Evolutionary conservation across 176 grass and related monocot genomes (phyloP), one percentile per base, ranked within the genome.

Genomic region (Secale cereale): DNA sequence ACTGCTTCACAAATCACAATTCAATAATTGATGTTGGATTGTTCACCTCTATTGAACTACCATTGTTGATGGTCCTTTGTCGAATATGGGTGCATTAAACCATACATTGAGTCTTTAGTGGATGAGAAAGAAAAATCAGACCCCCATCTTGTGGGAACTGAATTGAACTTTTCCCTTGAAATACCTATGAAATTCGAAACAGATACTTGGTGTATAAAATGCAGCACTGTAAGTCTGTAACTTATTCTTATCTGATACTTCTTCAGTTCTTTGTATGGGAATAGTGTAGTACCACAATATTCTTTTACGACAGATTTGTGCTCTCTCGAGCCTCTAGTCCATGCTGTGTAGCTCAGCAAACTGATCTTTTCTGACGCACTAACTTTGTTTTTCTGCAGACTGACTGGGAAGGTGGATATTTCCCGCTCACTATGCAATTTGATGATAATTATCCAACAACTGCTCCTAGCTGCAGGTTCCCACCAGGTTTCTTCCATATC

Each of bases 351-450:
- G 7, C 57, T 79, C 10, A 29, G 27, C 8, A 10, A 63, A 74
- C 45, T 79, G 41, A 57, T 65, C 23, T 71, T 62, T 19, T 15
- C 63, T 27, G n/a, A 40, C 56, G 35, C 12, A n/a, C 59, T 40
- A 30, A 52, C 40, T 29, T 74, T 79, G 74, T 70, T 19, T 89
- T 79, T 78, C 9, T 92, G 56, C 91, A 98, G 93, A 98, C 89
- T 28, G 91, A 95, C 54, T 95, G 96, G 96, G 93, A 95, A 77
- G 96, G 89, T 85, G 96, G 96, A n/a, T 89, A 87, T 88, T 95
- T 63, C 78, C 91, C 96, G 31, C 65, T 98, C 12, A 92, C 89
- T 35, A 20, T 94, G 28, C 22, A 70, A 40, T 98, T 98, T 46
- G 67, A 50, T 71, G 89, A 95, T 77, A 91, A 94, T 69, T 94